Conservation (phyloP, 148 eudicot species). For the Cornus suecica region DNA sequence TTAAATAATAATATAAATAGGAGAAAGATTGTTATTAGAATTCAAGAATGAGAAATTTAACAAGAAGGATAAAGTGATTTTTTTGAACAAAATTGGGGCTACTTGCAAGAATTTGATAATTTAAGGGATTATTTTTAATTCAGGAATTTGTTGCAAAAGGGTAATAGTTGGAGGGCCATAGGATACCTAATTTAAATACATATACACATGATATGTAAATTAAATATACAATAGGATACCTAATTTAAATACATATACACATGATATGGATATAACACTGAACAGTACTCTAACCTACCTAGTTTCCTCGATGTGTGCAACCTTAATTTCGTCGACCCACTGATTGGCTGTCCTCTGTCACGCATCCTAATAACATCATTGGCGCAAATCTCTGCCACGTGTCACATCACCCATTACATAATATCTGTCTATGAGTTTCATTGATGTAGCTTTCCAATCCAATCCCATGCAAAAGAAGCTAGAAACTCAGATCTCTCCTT, state of each 20-base stretch:
- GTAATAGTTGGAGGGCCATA: no score
- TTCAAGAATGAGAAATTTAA: no score
- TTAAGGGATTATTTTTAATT: no score
- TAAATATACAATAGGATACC: no score
- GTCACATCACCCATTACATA: constrained; percentile 29
- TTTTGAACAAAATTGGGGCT: no score
- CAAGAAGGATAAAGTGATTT: no score
- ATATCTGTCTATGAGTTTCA: constrained; percentile 21
- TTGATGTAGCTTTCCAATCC: constrained; percentile 21
- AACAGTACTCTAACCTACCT: not conserved
- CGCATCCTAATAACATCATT: constrained; percentile 48
- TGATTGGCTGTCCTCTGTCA: constrained; percentile 70
- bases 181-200: no score
- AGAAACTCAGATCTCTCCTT: constrained; percentile 12
- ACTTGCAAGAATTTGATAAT: no score
- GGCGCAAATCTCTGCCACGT: constrained; percentile 37
- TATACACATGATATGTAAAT: constrained; percentile 30
- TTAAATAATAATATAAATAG: no score
- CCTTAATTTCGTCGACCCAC: constrained; percentile 85
- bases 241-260: not conserved
- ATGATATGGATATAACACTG: not conserved
- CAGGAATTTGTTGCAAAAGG: no score
- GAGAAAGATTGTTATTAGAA: no score
- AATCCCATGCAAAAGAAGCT: constrained; percentile 9
- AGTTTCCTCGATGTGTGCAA: constrained; percentile 19